These are phyloP conservation scores for Magnusiomyces paraingens DNA, from an alignment of 1,139 yeast genomes.

Conservation along the genomic window DNA sequence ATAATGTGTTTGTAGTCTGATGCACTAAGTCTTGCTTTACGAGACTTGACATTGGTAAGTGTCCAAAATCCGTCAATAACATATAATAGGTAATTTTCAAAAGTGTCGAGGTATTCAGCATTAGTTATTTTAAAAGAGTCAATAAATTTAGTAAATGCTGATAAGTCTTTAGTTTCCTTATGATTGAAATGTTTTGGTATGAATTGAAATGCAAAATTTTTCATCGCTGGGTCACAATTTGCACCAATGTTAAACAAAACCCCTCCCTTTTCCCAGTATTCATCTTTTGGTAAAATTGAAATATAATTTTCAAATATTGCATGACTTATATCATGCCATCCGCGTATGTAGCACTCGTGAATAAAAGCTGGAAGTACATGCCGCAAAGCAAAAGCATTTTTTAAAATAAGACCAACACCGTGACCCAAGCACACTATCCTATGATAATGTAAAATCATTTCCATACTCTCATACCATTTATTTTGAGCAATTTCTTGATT, in stretches of 20 bases:
- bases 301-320: background rate
- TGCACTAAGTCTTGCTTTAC: background rate
- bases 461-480: constrained; percentile 4
- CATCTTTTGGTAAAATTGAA: background rate
- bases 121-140: background rate
- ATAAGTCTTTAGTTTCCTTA: background rate
- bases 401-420: constrained; percentile 3
- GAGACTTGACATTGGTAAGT: background rate
- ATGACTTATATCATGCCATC: background rate
- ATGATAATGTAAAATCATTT: background rate
- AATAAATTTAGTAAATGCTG: background rate
- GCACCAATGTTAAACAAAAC: background rate
- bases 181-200: background rate
- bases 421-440: constrained; percentile 1
- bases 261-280: background rate
- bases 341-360: background rate
- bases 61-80: background rate
- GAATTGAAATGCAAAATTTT: background rate
- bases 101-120: background rate
- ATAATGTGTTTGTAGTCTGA: background rate
- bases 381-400: background rate
- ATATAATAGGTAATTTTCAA: background rate
- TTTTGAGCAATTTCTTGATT: background rate
- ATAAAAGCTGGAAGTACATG: constrained; percentile 4
- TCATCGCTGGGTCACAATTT: background rate